Conservation (phyloP, 108 stramenopile species). For the Fragilaria crotonensis region DNA sequence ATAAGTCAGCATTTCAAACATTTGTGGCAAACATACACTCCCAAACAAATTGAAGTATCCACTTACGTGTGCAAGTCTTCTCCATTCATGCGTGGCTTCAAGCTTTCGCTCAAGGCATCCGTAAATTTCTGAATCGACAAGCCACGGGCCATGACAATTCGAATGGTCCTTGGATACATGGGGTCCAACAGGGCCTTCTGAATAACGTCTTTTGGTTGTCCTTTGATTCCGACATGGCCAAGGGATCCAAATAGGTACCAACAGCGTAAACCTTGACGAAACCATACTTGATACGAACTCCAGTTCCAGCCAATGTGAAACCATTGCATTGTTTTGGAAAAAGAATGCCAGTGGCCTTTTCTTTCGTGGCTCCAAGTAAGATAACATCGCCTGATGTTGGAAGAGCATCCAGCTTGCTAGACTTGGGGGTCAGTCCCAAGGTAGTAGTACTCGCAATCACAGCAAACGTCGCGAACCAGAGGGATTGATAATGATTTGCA, state of each 20-base stretch:
- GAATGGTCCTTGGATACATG: conserved; percentile 73
- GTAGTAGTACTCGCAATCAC: too few relatives aligned
- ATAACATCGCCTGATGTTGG: conserved; percentile 50
- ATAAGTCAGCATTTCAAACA: too few relatives aligned
- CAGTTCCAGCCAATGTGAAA: conserved; percentile 59
- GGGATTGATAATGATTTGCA: too few relatives aligned
- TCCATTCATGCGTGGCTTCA: conserved; percentile 81
- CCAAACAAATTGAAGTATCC: not conserved
- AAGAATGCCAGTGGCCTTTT: conserved; percentile 68
- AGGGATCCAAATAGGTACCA: conserved; percentile 73
- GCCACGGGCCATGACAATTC: conserved; percentile 82
- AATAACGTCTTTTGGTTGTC: conserved; percentile 33
- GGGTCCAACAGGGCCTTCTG: conserved; percentile 72
- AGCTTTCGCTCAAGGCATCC: conserved; percentile 73
- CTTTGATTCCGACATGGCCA: conserved; percentile 73
- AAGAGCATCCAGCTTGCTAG: conserved; percentile 6
- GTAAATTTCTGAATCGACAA: conserved; percentile 83
- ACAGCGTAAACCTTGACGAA: conserved; percentile 90
- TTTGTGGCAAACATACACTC: not conserved
- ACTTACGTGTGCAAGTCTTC: conserved; percentile 63
- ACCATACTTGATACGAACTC: conserved; percentile 82
- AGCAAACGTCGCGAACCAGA: too few relatives aligned
- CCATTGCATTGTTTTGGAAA: conserved; percentile 79
- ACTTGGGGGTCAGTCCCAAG: too few relatives aligned
- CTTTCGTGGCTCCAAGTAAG: conserved; percentile 48